These are phyloP conservation scores for Pseudonitzschia multistriata DNA, from an alignment of 108 stramenopile genomes.

Conservation along the genomic window DNA sequence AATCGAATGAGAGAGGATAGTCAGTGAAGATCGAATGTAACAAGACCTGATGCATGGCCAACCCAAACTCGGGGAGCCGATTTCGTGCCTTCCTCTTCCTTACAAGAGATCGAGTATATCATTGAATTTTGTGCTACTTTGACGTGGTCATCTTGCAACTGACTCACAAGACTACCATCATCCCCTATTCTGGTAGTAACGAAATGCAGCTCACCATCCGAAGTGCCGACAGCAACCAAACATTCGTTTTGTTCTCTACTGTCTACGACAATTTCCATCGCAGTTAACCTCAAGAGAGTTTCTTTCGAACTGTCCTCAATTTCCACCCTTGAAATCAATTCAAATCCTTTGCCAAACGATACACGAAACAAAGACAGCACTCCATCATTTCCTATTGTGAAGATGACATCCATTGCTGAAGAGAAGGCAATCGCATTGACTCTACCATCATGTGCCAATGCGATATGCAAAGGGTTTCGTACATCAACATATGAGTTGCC, in stretches of 20 bases:
- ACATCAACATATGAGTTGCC: neutral
- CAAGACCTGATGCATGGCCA: slow-evolving; percentile 16
- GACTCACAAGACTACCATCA: neutral
- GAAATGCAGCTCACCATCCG: slow-evolving; percentile 8
- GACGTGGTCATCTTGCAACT: neutral
- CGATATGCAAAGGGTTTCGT: slow-evolving; percentile 15
- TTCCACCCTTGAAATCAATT: neutral
- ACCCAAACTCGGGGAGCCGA: neutral
- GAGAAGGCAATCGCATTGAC: slow-evolving; percentile 44
- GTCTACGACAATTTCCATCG: neutral
- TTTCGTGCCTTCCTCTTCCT: neutral
- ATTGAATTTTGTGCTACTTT: neutral
- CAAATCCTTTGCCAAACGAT: neutral
- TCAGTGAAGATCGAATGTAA: neutral
- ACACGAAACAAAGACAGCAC: neutral
- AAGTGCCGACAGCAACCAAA: slow-evolving; percentile 1
- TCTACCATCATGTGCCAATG: slow-evolving; percentile 37
- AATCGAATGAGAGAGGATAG: neutral
- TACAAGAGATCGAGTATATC: slow-evolving; percentile 6
- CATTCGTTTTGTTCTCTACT: neutral
- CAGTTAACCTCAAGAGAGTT: neutral
- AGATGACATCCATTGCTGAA: slow-evolving; percentile 10
- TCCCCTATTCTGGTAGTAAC: neutral
- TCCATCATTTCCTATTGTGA: slow-evolving; percentile 51
- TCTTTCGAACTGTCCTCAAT: neutral